Percentiles rank a stretch among this genome's conserved stretches.
Evolutionary conservation across 1,139 yeast genomes (phyloP).

Genomic region (Tardiomyces blankii): DNA sequence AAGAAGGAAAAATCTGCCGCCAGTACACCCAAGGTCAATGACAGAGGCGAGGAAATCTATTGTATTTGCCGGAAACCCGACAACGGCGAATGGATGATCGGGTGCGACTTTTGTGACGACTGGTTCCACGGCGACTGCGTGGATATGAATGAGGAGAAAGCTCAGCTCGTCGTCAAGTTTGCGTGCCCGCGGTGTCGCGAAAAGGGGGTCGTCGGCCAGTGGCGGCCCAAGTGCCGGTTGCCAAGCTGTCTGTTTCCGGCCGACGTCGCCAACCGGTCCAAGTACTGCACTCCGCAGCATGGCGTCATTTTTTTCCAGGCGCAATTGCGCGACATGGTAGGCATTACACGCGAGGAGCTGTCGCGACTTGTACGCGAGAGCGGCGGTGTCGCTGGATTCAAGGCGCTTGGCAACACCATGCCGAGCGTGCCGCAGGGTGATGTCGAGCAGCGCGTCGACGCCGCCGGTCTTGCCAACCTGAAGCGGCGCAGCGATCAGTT

Average conservation of each 20-base stretch:
- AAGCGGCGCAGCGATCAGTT: background rate
- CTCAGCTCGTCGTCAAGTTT: conserved; percentile 50
- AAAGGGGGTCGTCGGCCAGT: conserved; percentile 34
- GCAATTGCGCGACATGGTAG: background rate
- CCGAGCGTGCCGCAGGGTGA: background rate
- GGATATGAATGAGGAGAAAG: conserved; percentile 42
- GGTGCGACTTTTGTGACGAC: conserved; percentile 91
- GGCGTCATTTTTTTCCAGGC: conserved; percentile 32
- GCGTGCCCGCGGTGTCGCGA: conserved; percentile 68
- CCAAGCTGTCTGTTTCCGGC: conserved; percentile 52
- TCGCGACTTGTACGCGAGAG: background rate
- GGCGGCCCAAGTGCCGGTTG: conserved; percentile 72
- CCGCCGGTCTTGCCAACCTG: background rate
- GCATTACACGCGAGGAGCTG: background rate
- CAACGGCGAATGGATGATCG: conserved; percentile 70
- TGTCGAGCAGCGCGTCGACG: background rate
- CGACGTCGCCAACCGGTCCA: conserved; percentile 28
- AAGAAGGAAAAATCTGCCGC: background rate
- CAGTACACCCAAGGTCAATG: background rate
- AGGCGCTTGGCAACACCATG: background rate
- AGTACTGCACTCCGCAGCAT: conserved; percentile 69
- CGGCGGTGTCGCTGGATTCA: background rate
- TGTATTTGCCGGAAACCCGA: conserved; percentile 79
- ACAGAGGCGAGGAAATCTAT: conserved; percentile 43
- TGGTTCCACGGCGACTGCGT: conserved; percentile 89